Conservation (phyloP, 2,329 filamentous ascomycete species). For the Calonectria pauciramosa region DNA sequence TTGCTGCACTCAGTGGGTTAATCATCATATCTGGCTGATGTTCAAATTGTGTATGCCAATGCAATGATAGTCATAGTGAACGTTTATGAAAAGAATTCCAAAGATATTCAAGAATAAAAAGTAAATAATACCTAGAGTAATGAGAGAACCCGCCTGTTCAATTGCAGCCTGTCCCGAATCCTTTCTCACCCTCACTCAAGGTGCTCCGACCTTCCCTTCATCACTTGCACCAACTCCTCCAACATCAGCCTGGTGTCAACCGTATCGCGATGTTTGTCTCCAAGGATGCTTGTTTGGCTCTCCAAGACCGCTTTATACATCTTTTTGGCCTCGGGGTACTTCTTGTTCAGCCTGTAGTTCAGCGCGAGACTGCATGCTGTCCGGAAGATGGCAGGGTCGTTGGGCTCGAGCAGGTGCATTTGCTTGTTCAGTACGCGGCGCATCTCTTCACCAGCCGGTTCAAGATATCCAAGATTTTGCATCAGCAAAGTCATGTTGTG, state of each 20-base stretch:
- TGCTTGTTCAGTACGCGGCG: background rate
- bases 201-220: background rate
- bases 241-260: background rate
- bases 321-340: background rate
- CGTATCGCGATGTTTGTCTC: background rate
- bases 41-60: background rate
- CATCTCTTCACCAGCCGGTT: background rate
- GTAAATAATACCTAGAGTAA: background rate
- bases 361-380: slow-evolving; percentile 9
- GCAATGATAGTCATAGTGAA: background rate
- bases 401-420: background rate
- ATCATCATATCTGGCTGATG: background rate
- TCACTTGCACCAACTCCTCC: background rate
- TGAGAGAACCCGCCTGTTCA: too few species aligned
- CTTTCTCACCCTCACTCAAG: background rate
- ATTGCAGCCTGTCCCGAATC: background rate
- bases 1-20: background rate
- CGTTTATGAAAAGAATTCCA: background rate
- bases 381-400: background rate
- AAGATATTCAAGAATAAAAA: background rate
- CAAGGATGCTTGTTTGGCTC: background rate
- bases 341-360: background rate
- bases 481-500: slow-evolving; percentile 13
- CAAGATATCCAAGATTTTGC: background rate
- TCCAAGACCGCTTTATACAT: background rate